phyloP scores from a whole-genome alignment of 2,329 filamentous ascomycete species.

The Aspergillus niger region DNA sequence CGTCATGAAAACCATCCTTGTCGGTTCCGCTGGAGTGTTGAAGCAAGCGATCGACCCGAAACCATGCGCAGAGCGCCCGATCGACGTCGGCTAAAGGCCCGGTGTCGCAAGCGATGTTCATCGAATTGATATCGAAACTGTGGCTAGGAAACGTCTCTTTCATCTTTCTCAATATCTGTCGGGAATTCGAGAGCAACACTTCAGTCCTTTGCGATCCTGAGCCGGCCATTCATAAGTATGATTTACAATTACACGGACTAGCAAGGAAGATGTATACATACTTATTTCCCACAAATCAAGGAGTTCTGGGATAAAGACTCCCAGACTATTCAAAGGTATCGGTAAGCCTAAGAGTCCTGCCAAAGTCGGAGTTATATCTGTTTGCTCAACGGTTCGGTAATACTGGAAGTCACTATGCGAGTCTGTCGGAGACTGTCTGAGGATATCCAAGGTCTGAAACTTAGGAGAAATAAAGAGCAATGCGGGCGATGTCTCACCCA shows the following conservation, averaged over 20 bases:
- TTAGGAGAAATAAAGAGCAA: constrained; percentile 89
- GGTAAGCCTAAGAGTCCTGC: constrained; percentile 86
- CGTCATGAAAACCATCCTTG: constrained; percentile 11
- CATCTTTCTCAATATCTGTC: constrained; percentile 76
- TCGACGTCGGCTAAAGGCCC: constrained; percentile 46
- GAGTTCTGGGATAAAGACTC: constrained; percentile 79
- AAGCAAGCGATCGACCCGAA: constrained; percentile 33
- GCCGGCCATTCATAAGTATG: constrained; percentile 12
- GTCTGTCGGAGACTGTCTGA: constrained; percentile 55
- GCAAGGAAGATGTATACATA: constrained; percentile 38
- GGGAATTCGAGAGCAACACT: constrained; percentile 75
- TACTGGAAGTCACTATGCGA: constrained; percentile 75
- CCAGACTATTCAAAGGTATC: constrained; percentile 84
- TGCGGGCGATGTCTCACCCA: constrained; percentile 91
- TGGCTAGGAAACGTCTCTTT: constrained; percentile 68
- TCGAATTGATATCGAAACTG: constrained; percentile 44
- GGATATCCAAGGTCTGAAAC: constrained; percentile 59
- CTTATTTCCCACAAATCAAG: constrained; percentile 72
- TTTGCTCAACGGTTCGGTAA: constrained; percentile 86
- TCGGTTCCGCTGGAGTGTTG: constrained; percentile 9
- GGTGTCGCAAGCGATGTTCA: constrained; percentile 25
- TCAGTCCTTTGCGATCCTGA: constrained; percentile 59
- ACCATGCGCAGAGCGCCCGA: constrained; percentile 71
- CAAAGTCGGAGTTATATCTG: constrained; percentile 87
- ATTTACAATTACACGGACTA: background rate